Evolutionary conservation across 768 basidiomycete genomes (phyloP).

Genomic region (Neoboletus subvelutipes): DNA sequence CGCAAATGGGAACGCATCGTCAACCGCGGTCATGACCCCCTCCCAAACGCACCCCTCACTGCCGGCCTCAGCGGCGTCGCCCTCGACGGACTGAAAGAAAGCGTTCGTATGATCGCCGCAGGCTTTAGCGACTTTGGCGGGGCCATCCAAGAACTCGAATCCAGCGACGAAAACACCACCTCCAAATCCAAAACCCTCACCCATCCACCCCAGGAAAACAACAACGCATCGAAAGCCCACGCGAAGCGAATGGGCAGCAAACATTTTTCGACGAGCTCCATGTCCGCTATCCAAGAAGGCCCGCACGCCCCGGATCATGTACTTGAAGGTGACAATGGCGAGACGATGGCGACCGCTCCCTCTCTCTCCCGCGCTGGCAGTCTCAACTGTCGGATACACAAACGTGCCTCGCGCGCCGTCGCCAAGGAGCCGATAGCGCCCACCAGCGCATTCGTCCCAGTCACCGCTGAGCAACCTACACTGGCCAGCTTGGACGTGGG

Average conservation of each 20-base stretch:
- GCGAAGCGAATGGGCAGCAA: slow-evolving; percentile 26
- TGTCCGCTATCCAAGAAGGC: slow-evolving; percentile 42
- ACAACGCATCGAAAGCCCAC: slow-evolving; percentile 25
- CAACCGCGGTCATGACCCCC: slow-evolving; percentile 44
- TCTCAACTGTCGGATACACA: slow-evolving; percentile 13
- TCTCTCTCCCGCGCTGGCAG: slow-evolving; percentile 19
- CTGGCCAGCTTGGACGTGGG: slow-evolving; percentile 9
- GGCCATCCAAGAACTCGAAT: slow-evolving; percentile 17
- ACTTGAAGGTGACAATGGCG: not conserved
- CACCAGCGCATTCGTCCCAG: not conserved
- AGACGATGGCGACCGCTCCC: not conserved
- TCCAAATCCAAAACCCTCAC: not conserved
- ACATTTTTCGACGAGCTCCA: slow-evolving; percentile 46
- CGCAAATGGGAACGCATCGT: slow-evolving; percentile 84
- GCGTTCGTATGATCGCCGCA: slow-evolving; percentile 59
- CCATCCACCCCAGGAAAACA: slow-evolving; percentile 11
- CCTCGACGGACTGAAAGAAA: slow-evolving; percentile 63
- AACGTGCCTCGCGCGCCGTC: slow-evolving; percentile 6
- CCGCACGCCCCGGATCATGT: not conserved
- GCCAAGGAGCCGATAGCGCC: not conserved
- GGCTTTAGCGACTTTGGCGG: slow-evolving; percentile 36
- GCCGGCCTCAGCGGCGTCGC: slow-evolving; percentile 22
- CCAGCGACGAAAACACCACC: not conserved
- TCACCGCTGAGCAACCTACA: not conserved
- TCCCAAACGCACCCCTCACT: not conserved